Conservation (phyloP, 352 stramenopile species). For the Phytopythium boreale region DNA sequence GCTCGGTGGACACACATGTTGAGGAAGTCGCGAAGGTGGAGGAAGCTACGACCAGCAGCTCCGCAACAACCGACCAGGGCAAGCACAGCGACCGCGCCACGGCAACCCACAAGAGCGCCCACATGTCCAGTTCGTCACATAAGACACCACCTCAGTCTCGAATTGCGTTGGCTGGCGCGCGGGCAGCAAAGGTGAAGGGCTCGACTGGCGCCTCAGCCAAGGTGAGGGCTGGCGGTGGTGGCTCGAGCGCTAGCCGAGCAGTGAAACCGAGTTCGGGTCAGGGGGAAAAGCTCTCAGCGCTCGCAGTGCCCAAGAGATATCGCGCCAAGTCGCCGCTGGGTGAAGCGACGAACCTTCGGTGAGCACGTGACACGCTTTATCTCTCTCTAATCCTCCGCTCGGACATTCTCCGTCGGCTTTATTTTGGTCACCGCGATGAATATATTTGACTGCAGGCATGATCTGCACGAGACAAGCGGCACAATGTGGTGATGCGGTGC, state of each 20-base stretch:
- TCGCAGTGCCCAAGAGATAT: slow-evolving; percentile 30
- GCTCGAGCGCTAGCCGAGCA: slow-evolving; percentile 17
- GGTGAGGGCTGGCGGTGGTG: slow-evolving; percentile 7
- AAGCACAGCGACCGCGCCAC: slow-evolving; percentile 3
- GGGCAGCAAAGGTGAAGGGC: slow-evolving; percentile 10
- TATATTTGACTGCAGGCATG: not conserved
- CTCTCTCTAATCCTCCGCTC: not conserved
- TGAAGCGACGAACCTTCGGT: slow-evolving; percentile 27
- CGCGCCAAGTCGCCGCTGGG: slow-evolving; percentile 27
- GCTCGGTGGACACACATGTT: slow-evolving; percentile 5
- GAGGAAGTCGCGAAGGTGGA: slow-evolving; percentile 10
- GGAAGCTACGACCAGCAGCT: not conserved
- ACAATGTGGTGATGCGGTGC: not conserved
- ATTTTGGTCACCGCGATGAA: slow-evolving; percentile 2
- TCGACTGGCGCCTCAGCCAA: slow-evolving; percentile 15
- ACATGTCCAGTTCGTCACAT: not conserved
- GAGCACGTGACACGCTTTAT: not conserved
- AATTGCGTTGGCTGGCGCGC: not conserved
- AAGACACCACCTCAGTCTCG: slow-evolving; percentile 3
- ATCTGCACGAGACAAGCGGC: not conserved
- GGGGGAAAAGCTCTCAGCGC: slow-evolving; percentile 19
- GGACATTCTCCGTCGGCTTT: not conserved
- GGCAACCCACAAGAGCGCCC: slow-evolving; percentile 3
- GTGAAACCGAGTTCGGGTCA: slow-evolving; percentile 9
- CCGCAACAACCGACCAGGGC: not conserved